Conservation (phyloP, 2,329 filamentous ascomycete genomes). For the Huntiella decipiens region DNA sequence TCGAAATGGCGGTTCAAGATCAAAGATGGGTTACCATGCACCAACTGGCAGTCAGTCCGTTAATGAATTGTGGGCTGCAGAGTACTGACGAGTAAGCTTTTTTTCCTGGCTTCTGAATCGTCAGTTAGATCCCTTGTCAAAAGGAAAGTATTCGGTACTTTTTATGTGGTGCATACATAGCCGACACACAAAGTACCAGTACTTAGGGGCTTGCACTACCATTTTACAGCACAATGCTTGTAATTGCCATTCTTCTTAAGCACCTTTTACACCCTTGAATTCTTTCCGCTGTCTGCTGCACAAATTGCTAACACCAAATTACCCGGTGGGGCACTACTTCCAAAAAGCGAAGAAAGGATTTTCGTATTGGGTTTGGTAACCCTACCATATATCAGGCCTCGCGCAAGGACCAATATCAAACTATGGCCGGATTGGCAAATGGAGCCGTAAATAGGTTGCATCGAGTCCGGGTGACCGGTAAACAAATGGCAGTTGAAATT, state of each 20-base stretch:
- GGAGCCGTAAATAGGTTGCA: too few species aligned
- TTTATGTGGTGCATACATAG: too few species aligned
- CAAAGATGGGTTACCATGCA: too few species aligned
- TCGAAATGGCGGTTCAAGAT: background rate
- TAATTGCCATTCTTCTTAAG: too few species aligned
- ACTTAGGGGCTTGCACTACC: background rate
- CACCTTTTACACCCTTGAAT: too few species aligned
- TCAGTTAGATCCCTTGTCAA: slow-evolving; percentile 14
- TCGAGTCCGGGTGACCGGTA: too few species aligned
- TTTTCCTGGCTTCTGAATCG: slow-evolving; percentile 23
- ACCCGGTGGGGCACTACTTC: too few species aligned
- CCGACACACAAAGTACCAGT: background rate
- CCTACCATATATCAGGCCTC: background rate
- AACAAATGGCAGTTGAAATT: too few species aligned
- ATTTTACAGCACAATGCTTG: too few species aligned
- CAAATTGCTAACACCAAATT: background rate
- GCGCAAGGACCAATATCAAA: background rate
- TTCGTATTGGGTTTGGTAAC: background rate
- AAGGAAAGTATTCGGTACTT: too few species aligned
- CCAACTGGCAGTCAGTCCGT: slow-evolving; percentile 56
- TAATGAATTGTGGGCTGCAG: slow-evolving; percentile 9
- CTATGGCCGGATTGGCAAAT: background rate
- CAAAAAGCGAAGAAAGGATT: background rate
- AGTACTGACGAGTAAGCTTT: slow-evolving; percentile 23
- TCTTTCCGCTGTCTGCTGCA: background rate